Conservation (phyloP, 495 filamentous ascomycete genomes). For the Penicillium macrosclerotiorum region DNA sequence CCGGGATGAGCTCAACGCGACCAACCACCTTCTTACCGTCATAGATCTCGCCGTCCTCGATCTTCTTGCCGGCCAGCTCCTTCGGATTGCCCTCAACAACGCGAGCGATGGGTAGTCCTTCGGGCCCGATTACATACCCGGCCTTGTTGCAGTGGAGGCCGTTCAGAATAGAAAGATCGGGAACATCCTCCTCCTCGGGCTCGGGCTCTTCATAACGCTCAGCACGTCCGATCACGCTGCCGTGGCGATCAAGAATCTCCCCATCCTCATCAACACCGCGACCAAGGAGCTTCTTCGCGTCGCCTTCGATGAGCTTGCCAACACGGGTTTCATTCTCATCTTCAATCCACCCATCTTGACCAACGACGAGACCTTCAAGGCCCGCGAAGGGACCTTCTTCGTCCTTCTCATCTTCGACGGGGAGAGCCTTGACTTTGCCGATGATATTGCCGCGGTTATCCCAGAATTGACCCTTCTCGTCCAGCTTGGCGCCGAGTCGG, state of each 20-base stretch:
- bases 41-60: constrained; percentile 73
- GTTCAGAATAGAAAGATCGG: constrained; percentile 64
- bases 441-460: constrained; percentile 59
- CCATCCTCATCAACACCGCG: constrained; percentile 63
- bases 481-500: constrained; percentile 51
- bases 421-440: constrained; percentile 56
- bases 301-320: constrained; percentile 58
- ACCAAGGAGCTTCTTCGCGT: constrained; percentile 62
- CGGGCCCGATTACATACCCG: constrained; percentile 69
- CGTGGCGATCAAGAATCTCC: constrained; percentile 61
- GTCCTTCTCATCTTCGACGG: constrained; percentile 53
- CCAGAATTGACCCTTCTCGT: constrained; percentile 63
- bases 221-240: constrained; percentile 59
- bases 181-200: constrained; percentile 15
- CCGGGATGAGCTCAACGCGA: constrained; percentile 68
- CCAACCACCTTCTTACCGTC: constrained; percentile 71
- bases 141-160: constrained; percentile 74
- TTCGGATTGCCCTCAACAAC: constrained; percentile 66
- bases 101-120: constrained; percentile 69
- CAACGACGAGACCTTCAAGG: constrained; percentile 60
- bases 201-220: constrained; percentile 57
- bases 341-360: constrained; percentile 56
- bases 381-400: constrained; percentile 63
- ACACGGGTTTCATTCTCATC: constrained; percentile 60
- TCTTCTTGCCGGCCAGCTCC: constrained; percentile 65